Conservation (phyloP, 495 filamentous ascomycete species). For the Tuber aestivum region DNA sequence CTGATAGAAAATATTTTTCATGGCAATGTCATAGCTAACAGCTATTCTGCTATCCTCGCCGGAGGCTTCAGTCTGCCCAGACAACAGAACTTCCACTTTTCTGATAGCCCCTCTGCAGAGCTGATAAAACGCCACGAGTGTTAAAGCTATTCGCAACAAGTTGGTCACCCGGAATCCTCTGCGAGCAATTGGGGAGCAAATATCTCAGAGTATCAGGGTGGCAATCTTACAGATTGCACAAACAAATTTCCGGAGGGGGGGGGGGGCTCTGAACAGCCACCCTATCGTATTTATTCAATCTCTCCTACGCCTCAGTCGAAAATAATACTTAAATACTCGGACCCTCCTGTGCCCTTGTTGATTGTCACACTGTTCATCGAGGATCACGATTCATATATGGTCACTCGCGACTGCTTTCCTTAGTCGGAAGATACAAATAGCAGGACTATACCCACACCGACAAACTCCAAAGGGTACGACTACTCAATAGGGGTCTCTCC, state of each 20-base stretch:
- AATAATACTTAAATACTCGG: neutral
- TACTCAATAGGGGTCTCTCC: neutral
- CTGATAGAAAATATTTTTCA: neutral
- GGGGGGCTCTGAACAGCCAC: neutral
- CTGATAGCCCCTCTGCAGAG: neutral
- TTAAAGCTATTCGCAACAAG: neutral
- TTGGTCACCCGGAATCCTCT: neutral
- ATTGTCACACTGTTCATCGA: neutral
- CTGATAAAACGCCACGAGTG: neutral
- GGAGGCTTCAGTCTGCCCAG: neutral
- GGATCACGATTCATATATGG: neutral
- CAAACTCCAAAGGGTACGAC: neutral
- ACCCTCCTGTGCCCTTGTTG: neutral
- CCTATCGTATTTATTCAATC: neutral
- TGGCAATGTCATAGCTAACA: neutral
- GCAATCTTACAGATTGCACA: neutral
- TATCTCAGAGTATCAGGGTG: neutral
- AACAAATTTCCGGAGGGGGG: neutral
- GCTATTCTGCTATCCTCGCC: neutral
- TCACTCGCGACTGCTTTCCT: neutral
- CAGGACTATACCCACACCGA: neutral
- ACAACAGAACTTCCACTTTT: neutral
- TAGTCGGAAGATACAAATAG: neutral
- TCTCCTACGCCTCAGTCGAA: neutral
- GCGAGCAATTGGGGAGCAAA: neutral